phyloP scores from a whole-genome alignment of 257 asterid species.

The Petunia secreta region DNA sequence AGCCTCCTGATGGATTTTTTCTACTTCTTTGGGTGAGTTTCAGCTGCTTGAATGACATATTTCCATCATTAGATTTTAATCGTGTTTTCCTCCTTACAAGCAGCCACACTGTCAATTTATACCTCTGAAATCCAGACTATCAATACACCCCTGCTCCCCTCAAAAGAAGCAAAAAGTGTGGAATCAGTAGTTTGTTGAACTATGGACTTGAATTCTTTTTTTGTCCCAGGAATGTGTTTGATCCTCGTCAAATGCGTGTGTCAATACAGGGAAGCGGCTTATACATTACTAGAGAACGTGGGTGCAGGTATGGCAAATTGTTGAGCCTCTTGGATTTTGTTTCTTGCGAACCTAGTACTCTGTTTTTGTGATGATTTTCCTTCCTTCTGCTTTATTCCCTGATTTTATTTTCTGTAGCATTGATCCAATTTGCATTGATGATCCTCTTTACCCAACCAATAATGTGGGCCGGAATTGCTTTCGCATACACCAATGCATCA shows the following conservation, averaged over 20 bases:
- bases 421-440: conserved; percentile 93
- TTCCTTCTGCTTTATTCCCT: not conserved
- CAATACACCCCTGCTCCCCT: not conserved
- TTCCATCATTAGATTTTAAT: conserved; percentile 24
- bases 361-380: conserved; percentile 25
- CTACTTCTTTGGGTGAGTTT: conserved; percentile 95
- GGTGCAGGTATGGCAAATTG: conserved; percentile 63
- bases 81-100: conserved; percentile 7
- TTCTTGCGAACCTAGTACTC: conserved; percentile 18
- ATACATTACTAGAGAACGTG: conserved; percentile 87
- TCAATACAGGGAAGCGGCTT: conserved; percentile 96
- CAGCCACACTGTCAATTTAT: not conserved
- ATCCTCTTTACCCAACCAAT: conserved; percentile 87
- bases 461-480: conserved; percentile 99
- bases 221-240: conserved; percentile 85
- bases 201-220: conserved; percentile 22
- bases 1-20: conserved; percentile 98
- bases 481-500: conserved; percentile 97
- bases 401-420: conserved; percentile 58
- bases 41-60: conserved; percentile 15
- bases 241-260: conserved; percentile 95
- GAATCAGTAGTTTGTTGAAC: not conserved
- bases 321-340: conserved; percentile 20
- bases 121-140: not conserved
- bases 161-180: not conserved